Conservation (phyloP, 257 asterid species). For the Scutellaria baicalensis region DNA sequence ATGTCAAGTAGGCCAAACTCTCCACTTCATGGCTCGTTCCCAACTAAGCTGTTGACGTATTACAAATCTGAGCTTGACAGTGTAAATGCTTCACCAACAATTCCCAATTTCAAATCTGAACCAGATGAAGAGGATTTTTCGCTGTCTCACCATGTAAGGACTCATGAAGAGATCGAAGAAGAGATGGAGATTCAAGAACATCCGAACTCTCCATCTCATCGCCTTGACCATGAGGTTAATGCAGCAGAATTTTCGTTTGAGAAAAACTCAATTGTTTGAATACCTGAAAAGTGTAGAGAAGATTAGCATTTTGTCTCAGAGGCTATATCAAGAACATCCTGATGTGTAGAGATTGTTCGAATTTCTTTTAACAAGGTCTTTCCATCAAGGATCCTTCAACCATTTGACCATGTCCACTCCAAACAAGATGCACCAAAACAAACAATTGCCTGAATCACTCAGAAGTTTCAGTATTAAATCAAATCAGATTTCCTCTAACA, state of each 20-base stretch:
- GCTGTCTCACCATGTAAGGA: not conserved
- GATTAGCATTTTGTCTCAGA: not conserved
- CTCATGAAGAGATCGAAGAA: not conserved
- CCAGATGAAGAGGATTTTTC: conserved; percentile 16
- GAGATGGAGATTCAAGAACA: conserved; percentile 13
- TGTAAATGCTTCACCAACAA: not conserved
- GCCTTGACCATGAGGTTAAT: not conserved
- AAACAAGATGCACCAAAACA: not conserved
- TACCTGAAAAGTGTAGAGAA: not conserved
- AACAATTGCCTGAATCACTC: too few relatives aligned
- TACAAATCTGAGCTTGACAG: conserved; percentile 20
- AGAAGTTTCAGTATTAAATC: too few relatives aligned
- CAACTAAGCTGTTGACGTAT: conserved; percentile 20
- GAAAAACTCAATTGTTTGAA: conserved; percentile 10
- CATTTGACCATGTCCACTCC: not conserved
- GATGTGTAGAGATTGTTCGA: not conserved
- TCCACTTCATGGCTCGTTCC: conserved; percentile 22
- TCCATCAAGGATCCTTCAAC: not conserved
- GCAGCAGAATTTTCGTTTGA: conserved; percentile 26
- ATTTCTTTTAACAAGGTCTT: not conserved
- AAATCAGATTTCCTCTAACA: too few relatives aligned
- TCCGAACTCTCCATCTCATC: not conserved
- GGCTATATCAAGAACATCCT: not conserved
- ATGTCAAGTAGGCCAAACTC: conserved; percentile 30
- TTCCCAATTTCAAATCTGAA: not conserved